phyloP scores from a whole-genome alignment of 2,329 filamentous ascomycete species.

The Alternaria gansuensis region DNA sequence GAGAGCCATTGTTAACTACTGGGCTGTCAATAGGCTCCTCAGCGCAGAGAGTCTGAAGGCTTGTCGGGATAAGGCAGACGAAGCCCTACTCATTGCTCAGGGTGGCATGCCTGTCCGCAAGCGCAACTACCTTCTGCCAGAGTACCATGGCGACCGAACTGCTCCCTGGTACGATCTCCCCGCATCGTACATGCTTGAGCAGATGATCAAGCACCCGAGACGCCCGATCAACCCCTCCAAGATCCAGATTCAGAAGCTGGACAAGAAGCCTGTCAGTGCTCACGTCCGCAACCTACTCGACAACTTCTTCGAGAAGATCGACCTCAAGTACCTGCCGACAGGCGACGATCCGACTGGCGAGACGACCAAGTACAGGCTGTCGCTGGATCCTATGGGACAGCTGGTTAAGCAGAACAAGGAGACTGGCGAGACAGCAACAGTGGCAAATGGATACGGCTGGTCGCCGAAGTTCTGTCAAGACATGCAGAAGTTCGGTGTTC shows the following conservation, averaged over 20 bases:
- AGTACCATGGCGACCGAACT: conserved; percentile 76
- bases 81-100: conserved; percentile 49
- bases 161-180: conserved; percentile 84
- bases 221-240: conserved; percentile 75
- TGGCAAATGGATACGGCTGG: conserved; percentile 89
- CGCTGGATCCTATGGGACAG: conserved; percentile 77
- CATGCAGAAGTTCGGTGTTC: conserved; percentile 67
- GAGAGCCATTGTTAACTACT: conserved; percentile 69
- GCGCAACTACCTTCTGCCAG: conserved; percentile 72
- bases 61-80: conserved; percentile 67
- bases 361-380: conserved; percentile 56
- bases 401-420: conserved; percentile 69
- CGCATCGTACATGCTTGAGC: conserved; percentile 80
- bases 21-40: conserved; percentile 74
- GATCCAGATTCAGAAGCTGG: conserved; percentile 69
- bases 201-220: conserved; percentile 78
- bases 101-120: conserved; percentile 58
- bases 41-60: conserved; percentile 62
- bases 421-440: conserved; percentile 70
- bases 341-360: conserved; percentile 50
- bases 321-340: conserved; percentile 59
- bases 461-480: conserved; percentile 80
- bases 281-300: conserved; percentile 76
- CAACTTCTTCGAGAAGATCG: conserved; percentile 70
- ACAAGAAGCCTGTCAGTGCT: conserved; percentile 70